These are phyloP conservation scores for Tolypocladium tundrense DNA, from an alignment of 2,329 filamentous ascomycete species.

Conservation along the genomic window DNA sequence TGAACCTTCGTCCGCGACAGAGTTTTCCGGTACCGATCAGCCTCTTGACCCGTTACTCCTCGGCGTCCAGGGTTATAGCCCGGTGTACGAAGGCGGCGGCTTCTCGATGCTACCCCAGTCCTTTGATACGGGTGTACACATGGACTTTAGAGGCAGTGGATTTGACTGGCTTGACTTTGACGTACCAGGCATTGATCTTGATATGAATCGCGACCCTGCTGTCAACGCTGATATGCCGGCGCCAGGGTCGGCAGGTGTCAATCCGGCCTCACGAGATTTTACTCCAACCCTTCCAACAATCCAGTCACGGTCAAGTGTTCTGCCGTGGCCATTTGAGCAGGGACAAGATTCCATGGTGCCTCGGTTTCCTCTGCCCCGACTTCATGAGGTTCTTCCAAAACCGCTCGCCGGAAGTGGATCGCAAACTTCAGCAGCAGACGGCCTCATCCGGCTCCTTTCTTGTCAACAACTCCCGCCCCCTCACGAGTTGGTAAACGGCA, in stretches of 20 bases:
- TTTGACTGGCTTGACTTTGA: constrained; percentile 14
- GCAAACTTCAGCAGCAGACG: constrained; percentile 4
- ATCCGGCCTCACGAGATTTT: not conserved
- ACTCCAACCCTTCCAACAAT: not conserved
- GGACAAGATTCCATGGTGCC: constrained; percentile 4
- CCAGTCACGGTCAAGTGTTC: not conserved
- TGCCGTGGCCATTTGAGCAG: constrained; percentile 13
- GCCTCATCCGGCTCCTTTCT: constrained; percentile 13
- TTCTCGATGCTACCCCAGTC: not conserved
- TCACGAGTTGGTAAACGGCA: constrained; percentile 6
- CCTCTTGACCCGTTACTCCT: not conserved
- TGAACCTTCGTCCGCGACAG: not conserved
- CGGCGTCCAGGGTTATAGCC: not conserved
- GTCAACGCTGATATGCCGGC: not conserved
- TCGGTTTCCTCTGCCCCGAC: constrained; percentile 8
- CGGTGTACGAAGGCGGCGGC: not conserved
- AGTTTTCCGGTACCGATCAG: not conserved
- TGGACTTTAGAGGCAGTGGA: constrained; percentile 7
- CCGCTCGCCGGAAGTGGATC: not conserved
- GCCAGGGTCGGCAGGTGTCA: no score
- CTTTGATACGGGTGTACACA: not conserved
- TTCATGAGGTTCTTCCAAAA: constrained; percentile 10
- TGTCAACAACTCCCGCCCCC: constrained; percentile 8
- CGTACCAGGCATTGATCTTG: constrained; percentile 5
- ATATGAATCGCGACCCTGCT: not conserved